Evolutionary conservation across 2,329 filamentous ascomycete species (phyloP), one percentile per base, ranked within the genome.

Genomic region (Dactylellina haptotyla): DNA sequence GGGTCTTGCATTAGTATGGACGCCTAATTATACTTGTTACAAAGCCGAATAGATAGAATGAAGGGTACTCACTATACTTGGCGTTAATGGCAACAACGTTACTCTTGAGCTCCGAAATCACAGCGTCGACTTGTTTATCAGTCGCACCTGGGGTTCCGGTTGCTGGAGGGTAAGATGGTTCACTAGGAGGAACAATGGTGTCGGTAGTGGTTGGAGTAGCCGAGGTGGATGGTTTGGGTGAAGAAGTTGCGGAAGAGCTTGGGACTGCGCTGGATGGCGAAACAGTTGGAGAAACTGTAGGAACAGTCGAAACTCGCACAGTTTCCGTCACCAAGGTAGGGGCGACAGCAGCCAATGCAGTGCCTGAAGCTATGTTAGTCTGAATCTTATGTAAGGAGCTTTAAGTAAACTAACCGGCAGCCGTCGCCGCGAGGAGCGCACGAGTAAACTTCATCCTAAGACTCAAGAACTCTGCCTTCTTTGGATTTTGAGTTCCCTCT

Each of bases 141-240:
- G 25, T 39, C 12, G 67, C 25, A 39, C 59, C 54, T 23, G 67
- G 67, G 20, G 45, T 23, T 28, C 67, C 59, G 16, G 67, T 72
- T 16, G 67, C 58, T 37, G 67, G 67, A 41, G 67, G 67, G 32
- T 72, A 72, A 18, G 67, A 72, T n/a, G 67, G 67, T 23, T 72
- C 67, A 18, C 23, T 65, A 8, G 67, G 67, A 30, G 59, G 30
- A 16, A 28, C 20, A 41, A 56, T 34, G 16, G 56, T 62, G 4
- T 50, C 50, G n/a, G 63, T 41, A 9, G 23, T 9, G 5, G 56
- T 54, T 25, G 54, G 37, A 12, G 43, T 45, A 14, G 16, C 56
- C 8, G 66, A 25, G 20, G 12, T 62, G 10, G 57, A 39, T 10
- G 23, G 25, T 25, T n/a, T 20, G 10, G 50, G 14, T 3, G 32